Percentiles rank a stretch among this genome's conserved stretches.
These are phyloP conservation scores for Emergomyces africanus DNA, from an alignment of 2,329 filamentous ascomycete species.

Conservation along the genomic window DNA sequence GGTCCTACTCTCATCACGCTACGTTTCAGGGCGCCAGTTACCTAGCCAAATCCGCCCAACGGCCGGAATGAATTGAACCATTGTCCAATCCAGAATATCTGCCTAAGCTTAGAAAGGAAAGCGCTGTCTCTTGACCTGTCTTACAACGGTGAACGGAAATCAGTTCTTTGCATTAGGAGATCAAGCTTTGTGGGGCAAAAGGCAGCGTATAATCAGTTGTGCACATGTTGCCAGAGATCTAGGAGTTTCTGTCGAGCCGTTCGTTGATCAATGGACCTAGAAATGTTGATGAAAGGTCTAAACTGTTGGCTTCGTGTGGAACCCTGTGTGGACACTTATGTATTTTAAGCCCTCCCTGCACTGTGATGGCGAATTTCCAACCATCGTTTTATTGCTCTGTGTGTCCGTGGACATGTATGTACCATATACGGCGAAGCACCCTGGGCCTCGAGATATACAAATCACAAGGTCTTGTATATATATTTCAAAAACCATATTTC, in stretches of 20 bases:
- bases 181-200: slow-evolving; percentile 7
- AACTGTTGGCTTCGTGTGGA: too few species aligned
- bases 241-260: slow-evolving; percentile 11
- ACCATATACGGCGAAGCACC: too few species aligned
- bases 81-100: slow-evolving; percentile 13
- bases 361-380: too few species aligned
- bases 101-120: slow-evolving; percentile 13
- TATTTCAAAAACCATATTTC: too few species aligned
- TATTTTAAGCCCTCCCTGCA: too few species aligned
- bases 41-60: slow-evolving; percentile 11
- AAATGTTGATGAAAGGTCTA: slow-evolving; percentile 15
- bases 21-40: slow-evolving; percentile 15
- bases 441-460: too few species aligned
- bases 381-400: too few species aligned
- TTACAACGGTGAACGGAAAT: slow-evolving; percentile 1
- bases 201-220: slow-evolving; percentile 12
- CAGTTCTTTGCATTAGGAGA: slow-evolving; percentile 4
- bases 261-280: slow-evolving; percentile 10
- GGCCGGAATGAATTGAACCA: slow-evolving; percentile 14
- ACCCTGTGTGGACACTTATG: too few species aligned
- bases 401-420: too few species aligned
- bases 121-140: slow-evolving; percentile 16
- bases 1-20: slow-evolving; percentile 10
- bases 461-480: too few species aligned
- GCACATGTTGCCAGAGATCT: slow-evolving; percentile 8